Percentiles rank a stretch among this genome's conserved stretches.
Evolutionary conservation across 2,329 filamentous ascomycete species (phyloP).

Genomic region (Aspergillus neoniger): DNA sequence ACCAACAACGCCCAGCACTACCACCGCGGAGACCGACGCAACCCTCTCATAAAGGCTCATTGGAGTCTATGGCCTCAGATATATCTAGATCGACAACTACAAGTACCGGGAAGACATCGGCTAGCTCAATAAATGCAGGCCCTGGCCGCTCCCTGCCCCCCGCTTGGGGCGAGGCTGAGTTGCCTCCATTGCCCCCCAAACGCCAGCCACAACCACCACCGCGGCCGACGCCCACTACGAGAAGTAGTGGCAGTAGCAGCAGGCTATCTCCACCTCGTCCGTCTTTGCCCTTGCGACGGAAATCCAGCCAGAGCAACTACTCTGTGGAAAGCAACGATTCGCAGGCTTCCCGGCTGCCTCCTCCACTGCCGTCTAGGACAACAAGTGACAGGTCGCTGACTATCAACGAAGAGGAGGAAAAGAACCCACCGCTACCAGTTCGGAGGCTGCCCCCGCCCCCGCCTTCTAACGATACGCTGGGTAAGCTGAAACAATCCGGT

Average conservation of each 20-base stretch:
- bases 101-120: constrained; percentile 42
- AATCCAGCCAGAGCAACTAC: constrained; percentile 18
- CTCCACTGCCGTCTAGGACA: constrained; percentile 27
- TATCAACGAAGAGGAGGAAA: constrained; percentile 16
- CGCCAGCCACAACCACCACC: constrained; percentile 30
- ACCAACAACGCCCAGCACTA: constrained; percentile 46
- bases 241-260: constrained; percentile 9
- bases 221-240: constrained; percentile 24
- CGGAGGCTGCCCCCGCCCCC: constrained; percentile 39
- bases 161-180: constrained; percentile 56
- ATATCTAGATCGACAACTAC: constrained; percentile 52
- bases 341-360: constrained; percentile 21
- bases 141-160: constrained; percentile 52
- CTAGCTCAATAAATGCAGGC: constrained; percentile 31
- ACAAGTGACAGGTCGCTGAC: constrained; percentile 20
- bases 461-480: constrained; percentile 36
- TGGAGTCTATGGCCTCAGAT: constrained; percentile 56
- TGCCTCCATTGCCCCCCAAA: constrained; percentile 59
- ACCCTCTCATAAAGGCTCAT: constrained; percentile 43
- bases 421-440: constrained; percentile 25
- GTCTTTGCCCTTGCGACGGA: constrained; percentile 24
- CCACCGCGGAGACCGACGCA: constrained; percentile 49
- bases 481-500: constrained; percentile 47
- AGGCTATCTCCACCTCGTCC: constrained; percentile 24
- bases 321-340: constrained; percentile 12